phyloP scores from a whole-genome alignment of 2,329 filamentous ascomycete genomes.

The Alternaria sp. region DNA sequence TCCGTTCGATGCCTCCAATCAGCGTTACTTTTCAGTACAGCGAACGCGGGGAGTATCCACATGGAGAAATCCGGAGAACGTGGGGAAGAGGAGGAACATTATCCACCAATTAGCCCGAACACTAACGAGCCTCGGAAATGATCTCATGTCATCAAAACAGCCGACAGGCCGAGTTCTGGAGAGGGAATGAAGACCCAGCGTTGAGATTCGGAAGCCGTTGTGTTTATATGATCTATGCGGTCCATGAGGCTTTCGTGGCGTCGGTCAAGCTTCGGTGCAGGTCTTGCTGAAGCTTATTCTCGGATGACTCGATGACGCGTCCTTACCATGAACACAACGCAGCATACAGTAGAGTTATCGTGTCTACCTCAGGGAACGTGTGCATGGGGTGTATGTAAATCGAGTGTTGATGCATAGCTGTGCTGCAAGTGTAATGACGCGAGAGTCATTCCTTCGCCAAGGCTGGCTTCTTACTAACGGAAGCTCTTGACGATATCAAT shows the following conservation, averaged over 20 bases:
- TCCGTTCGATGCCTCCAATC: slow-evolving; percentile 14
- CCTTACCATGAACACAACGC: not conserved
- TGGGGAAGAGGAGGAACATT: slow-evolving; percentile 25
- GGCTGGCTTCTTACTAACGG: not conserved
- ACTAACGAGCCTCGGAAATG: not conserved
- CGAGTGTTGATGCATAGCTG: not conserved
- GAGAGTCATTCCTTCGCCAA: not conserved
- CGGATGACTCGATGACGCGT: not conserved
- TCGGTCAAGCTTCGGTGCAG: slow-evolving; percentile 6
- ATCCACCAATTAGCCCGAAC: slow-evolving; percentile 32
- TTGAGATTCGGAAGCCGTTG: not conserved
- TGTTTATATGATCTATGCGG: not conserved
- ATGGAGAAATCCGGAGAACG: slow-evolving; percentile 15
- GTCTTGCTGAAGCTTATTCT: slow-evolving; percentile 7
- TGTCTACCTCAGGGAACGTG: not conserved
- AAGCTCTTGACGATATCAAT: not conserved
- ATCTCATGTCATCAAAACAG: not conserved
- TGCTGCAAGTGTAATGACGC: not conserved
- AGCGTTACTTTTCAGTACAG: not conserved
- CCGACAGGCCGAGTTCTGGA: not conserved
- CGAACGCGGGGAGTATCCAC: slow-evolving; percentile 24
- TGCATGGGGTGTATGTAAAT: not conserved
- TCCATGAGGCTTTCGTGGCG: not conserved
- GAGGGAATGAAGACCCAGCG: not conserved
- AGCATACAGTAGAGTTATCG: not conserved